phyloP scores from a whole-genome alignment of 2,329 filamentous ascomycete species.

The Tetracladium maxilliforme region DNA sequence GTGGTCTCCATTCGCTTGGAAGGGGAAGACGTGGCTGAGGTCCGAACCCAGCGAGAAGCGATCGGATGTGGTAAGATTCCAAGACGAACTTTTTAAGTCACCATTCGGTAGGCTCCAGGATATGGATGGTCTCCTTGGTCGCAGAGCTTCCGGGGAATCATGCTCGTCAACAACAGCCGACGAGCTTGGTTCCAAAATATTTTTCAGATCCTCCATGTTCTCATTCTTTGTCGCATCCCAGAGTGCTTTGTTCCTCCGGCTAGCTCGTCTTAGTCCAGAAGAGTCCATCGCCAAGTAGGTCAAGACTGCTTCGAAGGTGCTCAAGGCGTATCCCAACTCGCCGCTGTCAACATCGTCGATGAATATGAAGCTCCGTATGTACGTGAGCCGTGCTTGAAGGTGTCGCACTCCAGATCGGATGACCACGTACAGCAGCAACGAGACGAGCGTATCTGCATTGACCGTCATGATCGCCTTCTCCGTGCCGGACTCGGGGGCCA shows the following conservation, averaged over 20 bases:
- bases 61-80: conserved; percentile 5
- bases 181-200: conserved; percentile 57
- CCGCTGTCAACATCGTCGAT: conserved; percentile 95
- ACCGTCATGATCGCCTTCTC: conserved; percentile 41
- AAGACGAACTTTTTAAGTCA: conserved; percentile 8
- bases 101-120: conserved; percentile 10
- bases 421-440: conserved; percentile 77
- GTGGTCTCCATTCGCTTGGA: conserved; percentile 40
- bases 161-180: conserved; percentile 11
- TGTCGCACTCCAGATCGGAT: conserved; percentile 82
- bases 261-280: conserved; percentile 66
- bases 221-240: conserved; percentile 81
- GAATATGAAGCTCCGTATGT: conserved; percentile 95
- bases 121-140: conserved; percentile 28
- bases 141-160: conserved; percentile 18
- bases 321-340: conserved; percentile 89
- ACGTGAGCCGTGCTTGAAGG: conserved; percentile 76
- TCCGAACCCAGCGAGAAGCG: conserved; percentile 1
- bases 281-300: conserved; percentile 79
- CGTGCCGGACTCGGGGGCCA: conserved; percentile 17
- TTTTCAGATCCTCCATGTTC: conserved; percentile 57
- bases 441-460: conserved; percentile 81
- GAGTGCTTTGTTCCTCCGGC: conserved; percentile 67
- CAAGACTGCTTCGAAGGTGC: conserved; percentile 88
- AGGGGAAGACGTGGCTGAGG: conserved; percentile 82